Base-by-base conservation (phyloP, 2,329 filamentous ascomycete species). In the Berkeleyomyces rouxiae region DNA sequence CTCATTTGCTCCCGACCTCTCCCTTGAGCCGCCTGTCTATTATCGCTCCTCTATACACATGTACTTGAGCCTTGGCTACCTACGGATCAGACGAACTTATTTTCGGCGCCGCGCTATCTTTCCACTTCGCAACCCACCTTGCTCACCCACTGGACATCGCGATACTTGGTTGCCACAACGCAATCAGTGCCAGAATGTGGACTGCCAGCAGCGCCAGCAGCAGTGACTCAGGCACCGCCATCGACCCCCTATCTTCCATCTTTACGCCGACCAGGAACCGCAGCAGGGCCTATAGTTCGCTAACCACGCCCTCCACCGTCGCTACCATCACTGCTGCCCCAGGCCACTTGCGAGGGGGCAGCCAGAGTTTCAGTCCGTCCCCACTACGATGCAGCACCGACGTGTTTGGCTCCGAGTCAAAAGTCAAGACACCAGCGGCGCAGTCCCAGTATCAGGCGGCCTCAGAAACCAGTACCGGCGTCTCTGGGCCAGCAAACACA, bases 181-280 rank as follows among this genome's bases (percentile, higher is more conserved):
- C 40, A 31, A 47, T 39, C 39, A 31, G 36, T 23, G 44, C 4
- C 55, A 60, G n/a, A 16, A 64, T 64, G 62, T 64, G 62, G 62
- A 13, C 44, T 23, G 36, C 58, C n/a, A 59, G 47, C 42, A 61
- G 42, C 58, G 36, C 23, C 36, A 61, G 51, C 31, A 63, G 43
- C 16, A 64, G 62, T 51, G 43, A 59, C 40, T 47, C 58, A 46
- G 39, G 39, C 31, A 43, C 43, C 36, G 62, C 55, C 10, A 36
- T 61, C 46, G 49, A 64, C 16, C 61, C 33, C 11, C 42, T 58
- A 37, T 55, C 49, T 7, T 55, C 60, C 7, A 64, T 64, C 7
- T 64, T 64, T 37, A 64, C 62, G n/a, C 62, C 62, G 16, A 58
- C 47, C 36, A 51, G 51, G 36, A 46, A 37, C 47, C 62, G 62